Conservation (phyloP, 371 early-diverging fungal species). For the Syncephalastrum racemosum region DNA sequence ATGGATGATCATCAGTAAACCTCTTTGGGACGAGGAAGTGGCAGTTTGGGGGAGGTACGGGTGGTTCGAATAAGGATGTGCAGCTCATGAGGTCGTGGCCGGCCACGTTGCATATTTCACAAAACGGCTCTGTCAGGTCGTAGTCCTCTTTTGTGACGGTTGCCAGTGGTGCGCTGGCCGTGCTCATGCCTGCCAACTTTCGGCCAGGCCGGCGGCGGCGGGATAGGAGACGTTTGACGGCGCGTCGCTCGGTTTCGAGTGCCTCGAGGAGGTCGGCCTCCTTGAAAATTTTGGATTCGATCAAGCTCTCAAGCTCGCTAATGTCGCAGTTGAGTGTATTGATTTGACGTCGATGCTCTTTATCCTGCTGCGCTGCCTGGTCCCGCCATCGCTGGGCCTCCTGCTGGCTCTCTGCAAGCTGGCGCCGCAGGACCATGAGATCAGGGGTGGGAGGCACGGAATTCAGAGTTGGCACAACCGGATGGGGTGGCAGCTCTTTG, state of each 20-base stretch:
- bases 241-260: slow-evolving; percentile 36
- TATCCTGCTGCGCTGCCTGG: slow-evolving; percentile 45
- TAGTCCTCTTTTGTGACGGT: neutral
- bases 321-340: slow-evolving; percentile 57
- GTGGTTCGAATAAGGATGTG: slow-evolving; percentile 26
- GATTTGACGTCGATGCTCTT: slow-evolving; percentile 51
- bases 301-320: slow-evolving; percentile 55
- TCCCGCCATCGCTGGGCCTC: neutral
- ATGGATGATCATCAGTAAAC: slow-evolving; percentile 2
- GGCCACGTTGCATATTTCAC: slow-evolving; percentile 59
- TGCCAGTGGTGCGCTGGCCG: slow-evolving; percentile 3
- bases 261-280: slow-evolving; percentile 63
- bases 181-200: slow-evolving; percentile 20
- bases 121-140: slow-evolving; percentile 29
- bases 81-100: slow-evolving; percentile 61
- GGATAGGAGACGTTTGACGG: slow-evolving; percentile 39
- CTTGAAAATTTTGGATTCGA: slow-evolving; percentile 67
- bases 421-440: too few relatives aligned
- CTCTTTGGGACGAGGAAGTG: too few relatives aligned
- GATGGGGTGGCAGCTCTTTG: slow-evolving; percentile 5
- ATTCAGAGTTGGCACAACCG: neutral
- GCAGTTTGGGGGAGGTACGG: neutral
- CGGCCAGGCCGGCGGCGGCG: slow-evolving; percentile 39
- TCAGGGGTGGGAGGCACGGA: too few relatives aligned
- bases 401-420: too few relatives aligned